These are phyloP conservation scores for Zygosaccharomyces rouxii DNA, from an alignment of 805 yeast genomes.

Conservation along the genomic window DNA sequence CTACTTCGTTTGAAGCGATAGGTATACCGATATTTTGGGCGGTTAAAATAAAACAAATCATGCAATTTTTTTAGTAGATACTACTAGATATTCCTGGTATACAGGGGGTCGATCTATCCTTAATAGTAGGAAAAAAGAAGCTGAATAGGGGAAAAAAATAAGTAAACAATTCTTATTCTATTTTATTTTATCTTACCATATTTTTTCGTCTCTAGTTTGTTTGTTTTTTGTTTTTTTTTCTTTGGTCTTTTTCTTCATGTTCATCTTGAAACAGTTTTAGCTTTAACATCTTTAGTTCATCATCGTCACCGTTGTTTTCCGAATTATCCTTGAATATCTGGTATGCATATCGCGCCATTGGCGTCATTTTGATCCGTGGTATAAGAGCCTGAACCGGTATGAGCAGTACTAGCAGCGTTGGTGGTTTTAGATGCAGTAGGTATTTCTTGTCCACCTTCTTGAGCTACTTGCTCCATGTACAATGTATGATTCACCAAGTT, in stretches of 20 bases:
- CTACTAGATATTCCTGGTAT: neutral
- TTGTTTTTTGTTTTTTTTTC: neutral
- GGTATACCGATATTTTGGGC: neutral
- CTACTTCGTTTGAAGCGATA: neutral
- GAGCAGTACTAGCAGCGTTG: neutral
- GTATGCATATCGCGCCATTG: constrained; percentile 28
- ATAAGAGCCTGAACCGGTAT: constrained; percentile 9
- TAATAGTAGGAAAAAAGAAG: neutral
- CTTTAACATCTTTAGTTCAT: neutral
- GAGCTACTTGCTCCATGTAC: constrained; percentile 61
- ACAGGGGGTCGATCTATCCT: neutral
- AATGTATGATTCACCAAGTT: constrained; percentile 90
- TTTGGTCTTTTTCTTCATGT: neutral
- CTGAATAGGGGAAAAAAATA: neutral
- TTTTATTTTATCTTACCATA: too few species aligned
- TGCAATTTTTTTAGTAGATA: neutral
- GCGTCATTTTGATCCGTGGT: constrained; percentile 17
- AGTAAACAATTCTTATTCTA: too few species aligned
- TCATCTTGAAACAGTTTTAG: neutral
- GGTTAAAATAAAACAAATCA: neutral
- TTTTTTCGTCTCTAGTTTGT: neutral
- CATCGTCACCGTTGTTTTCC: neutral
- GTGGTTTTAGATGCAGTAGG: constrained; percentile 5
- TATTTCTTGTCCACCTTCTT: constrained; percentile 20
- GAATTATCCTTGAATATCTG: constrained; percentile 12